Conservation (phyloP, 2,329 filamentous ascomycete genomes). For the Bipolaris gigantea region DNA sequence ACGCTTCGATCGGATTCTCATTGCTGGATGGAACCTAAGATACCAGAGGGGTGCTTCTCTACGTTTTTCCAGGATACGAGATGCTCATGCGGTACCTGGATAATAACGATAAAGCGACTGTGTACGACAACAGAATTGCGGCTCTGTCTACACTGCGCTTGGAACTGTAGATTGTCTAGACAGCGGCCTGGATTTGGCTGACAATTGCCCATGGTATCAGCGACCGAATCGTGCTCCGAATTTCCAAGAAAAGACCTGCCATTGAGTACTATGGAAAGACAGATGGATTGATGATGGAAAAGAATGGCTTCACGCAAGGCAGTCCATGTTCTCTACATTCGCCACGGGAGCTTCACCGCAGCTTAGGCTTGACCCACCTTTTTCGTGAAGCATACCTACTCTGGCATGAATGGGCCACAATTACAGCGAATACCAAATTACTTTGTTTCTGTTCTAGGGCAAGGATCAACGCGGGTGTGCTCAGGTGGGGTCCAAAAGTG, state of each 20-base stretch:
- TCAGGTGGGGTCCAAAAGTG: neutral
- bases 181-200: too few relatives aligned
- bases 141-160: too few relatives aligned
- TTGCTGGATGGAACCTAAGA: neutral
- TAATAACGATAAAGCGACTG: slow-evolving; percentile 17
- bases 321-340: neutral
- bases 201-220: neutral
- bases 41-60: slow-evolving; percentile 1
- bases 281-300: neutral
- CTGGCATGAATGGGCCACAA: too few relatives aligned
- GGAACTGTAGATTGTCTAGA: too few relatives aligned
- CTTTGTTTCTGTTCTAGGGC: neutral
- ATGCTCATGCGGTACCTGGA: slow-evolving; percentile 1
- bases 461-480: neutral
- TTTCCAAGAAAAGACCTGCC: neutral
- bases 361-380: neutral
- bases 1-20: too few relatives aligned
- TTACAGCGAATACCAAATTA: neutral
- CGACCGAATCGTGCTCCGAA: neutral
- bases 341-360: neutral
- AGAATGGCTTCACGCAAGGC: neutral
- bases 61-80: slow-evolving; percentile 10
- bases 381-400: neutral
- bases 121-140: slow-evolving; percentile 12
- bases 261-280: too few relatives aligned